phyloP scores from a whole-genome alignment of 177 flowering plant species.

The Vitis hybrid region DNA sequence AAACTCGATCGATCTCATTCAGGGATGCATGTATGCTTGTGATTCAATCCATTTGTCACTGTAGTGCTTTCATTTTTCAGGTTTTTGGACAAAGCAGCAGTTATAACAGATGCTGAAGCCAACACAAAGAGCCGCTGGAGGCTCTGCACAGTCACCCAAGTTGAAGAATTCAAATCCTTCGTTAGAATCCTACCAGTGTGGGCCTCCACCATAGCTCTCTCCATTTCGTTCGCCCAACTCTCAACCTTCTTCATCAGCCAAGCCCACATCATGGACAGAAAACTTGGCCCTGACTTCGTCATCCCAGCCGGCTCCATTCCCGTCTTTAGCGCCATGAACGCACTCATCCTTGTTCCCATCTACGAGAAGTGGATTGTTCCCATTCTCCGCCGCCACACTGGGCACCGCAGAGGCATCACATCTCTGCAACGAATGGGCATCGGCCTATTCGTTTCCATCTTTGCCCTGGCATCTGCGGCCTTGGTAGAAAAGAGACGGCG shows the following conservation, averaged over 20 bases:
- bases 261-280: slow-evolving; percentile 56
- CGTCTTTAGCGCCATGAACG: slow-evolving; percentile 55
- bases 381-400: slow-evolving; percentile 45
- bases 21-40: too few species aligned
- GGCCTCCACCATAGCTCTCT: slow-evolving; percentile 66
- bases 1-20: too few species aligned
- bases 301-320: slow-evolving; percentile 71
- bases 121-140: slow-evolving; percentile 46
- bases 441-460: slow-evolving; percentile 60
- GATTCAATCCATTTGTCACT: too few species aligned
- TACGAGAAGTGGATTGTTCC: slow-evolving; percentile 57
- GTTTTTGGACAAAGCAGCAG: slow-evolving; percentile 72
- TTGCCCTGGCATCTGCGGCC: slow-evolving; percentile 52
- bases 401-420: slow-evolving; percentile 65
- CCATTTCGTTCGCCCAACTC: slow-evolving; percentile 59
- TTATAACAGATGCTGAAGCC: slow-evolving; percentile 29
- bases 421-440: slow-evolving; percentile 75
- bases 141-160: slow-evolving; percentile 75
- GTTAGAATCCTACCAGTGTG: slow-evolving; percentile 59
- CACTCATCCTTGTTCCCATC: slow-evolving; percentile 56
- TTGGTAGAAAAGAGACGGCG: slow-evolving; percentile 52
- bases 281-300: slow-evolving; percentile 38
- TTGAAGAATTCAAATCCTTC: slow-evolving; percentile 66
- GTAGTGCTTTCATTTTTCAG: slow-evolving; percentile 21
- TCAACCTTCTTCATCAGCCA: slow-evolving; percentile 73